Evolutionary conservation across 306 rosid species (phyloP), one percentile per base, ranked within the genome.

Genomic region (Canavalia gladiata): DNA sequence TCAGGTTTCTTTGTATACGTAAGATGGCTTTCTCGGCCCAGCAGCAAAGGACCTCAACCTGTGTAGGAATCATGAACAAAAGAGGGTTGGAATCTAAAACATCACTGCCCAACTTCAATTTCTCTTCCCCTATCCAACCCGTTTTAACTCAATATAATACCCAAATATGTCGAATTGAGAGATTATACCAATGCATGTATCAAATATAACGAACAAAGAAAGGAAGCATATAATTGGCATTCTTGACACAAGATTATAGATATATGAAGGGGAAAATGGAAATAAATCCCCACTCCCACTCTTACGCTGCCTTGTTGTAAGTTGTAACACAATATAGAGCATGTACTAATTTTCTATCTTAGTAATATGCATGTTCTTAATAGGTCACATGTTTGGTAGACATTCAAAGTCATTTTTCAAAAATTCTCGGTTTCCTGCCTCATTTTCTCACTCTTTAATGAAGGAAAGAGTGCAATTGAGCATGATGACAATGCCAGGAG

Each of bases 11-110:
- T 79, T 73, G 88, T 57, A 73, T 85, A 72, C 18, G 86, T 68
- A 75, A 70, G 63, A 80, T 30, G 82, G 77, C 58, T 47, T 84
- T 83, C 68, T 77, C 80, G 81, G 86, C 82, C 75, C 89, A 77
- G 84, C 85, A 77, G 87, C 54, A 77, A 77, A 55, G 73, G 80
- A 85, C 88, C 81, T 81, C 86, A 85, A 88, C 86, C 84, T 84
- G 84, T 81, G 87, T 83, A 88, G 75, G 82, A 83, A 84, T 72
- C 87, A 87, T 64, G 76, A 77, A 80, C 76, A 86, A 31, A 51
- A 84, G 45, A 43, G 31, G 78, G 55, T 84, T 76, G 82, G 78
- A 76, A 80, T 81, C 86, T 25, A 49, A 31, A 52, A 79, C 2
- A 72, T 46, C 52, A 45, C 73, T 68, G 59, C 50, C 41, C 69